Base-by-base conservation (phyloP, 495 filamentous ascomycete genomes). In the Penicillium desertorum region DNA sequence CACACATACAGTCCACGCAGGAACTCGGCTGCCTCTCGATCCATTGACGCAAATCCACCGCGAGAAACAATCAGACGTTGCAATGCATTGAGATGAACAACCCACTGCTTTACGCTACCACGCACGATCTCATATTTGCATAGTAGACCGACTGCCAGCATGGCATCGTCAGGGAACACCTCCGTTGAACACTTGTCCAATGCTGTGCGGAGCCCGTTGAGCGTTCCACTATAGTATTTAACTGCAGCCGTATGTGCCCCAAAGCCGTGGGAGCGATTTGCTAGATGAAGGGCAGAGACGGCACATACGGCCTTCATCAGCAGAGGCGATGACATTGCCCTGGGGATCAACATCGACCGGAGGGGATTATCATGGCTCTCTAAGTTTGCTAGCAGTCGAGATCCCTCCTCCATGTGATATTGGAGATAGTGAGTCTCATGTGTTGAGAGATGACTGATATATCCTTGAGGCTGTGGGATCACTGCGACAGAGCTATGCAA, bases 91-190 rank as follows among this genome's bases (percentile, higher is more conserved):
- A 79, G 55, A 56, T 79, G 76, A 19, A 74, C 65, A 17, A 67
- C 62, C 76, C 76, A 79, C 43, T 76, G 75, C 41, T 72, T 73
- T 3, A 79, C 71, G 42, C 73, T 76, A 9, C 76, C 76, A 14
- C 74, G 74, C 1, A 76, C 69, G 37, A 76, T 67, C 45, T 79
- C 76, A 42, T 77, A 79, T 56, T 79, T 77, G 62, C 71, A 75
- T 8, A 79, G 52, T 19, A 77, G 62, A 17, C 71, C 74, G n/a
- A 79, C 73, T 1, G 76, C 66, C 19, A 77, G 57, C 58, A 79
- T 67, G 6, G 68, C 58, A 47, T 79, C 71, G 42, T 76, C 73
- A 0, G 72, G 59, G 1, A 74, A 58, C 0, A 43, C 19, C 5
- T 62, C 58, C 1, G 57, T 64, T 12, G 67, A 44, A 39, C 58